phyloP scores from a whole-genome alignment of 2,329 filamentous ascomycete genomes.

The Clathrospora elynae region DNA sequence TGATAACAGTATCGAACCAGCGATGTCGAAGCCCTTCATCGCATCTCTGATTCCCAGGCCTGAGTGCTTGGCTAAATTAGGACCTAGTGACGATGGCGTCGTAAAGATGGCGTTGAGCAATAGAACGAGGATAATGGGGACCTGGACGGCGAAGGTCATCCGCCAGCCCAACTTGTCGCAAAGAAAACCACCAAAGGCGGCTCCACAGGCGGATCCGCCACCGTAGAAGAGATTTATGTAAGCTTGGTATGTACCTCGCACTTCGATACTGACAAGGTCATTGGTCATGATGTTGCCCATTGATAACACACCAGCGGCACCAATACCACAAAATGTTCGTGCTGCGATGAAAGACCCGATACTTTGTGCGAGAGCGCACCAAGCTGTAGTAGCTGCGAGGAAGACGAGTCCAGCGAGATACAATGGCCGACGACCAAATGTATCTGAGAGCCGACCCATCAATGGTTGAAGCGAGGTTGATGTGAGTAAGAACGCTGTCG shows the following conservation, averaged over 20 bases:
- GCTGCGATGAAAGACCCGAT: conserved; percentile 74
- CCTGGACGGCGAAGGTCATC: conserved; percentile 66
- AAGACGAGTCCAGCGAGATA: conserved; percentile 68
- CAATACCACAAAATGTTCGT: conserved; percentile 72
- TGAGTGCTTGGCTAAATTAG: conserved; percentile 51
- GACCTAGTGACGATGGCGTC: conserved; percentile 53
- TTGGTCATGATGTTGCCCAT: conserved; percentile 72
- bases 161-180: conserved; percentile 74
- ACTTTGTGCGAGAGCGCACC: conserved; percentile 70
- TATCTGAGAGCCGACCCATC: conserved; percentile 74
- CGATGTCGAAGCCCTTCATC: conserved; percentile 56
- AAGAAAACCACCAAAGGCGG: conserved; percentile 71
- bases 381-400: conserved; percentile 68
- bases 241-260: conserved; percentile 73
- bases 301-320: conserved; percentile 72
- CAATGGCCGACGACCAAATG: conserved; percentile 69
- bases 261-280: conserved; percentile 75
- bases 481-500: conserved; percentile 77
- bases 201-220: conserved; percentile 59
- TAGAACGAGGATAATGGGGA: conserved; percentile 56
- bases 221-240: conserved; percentile 70
- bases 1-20: conserved; percentile 56
- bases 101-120: conserved; percentile 52
- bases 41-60: conserved; percentile 50
- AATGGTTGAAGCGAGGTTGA: conserved; percentile 77